Evolutionary conservation across 352 stramenopile species (phyloP).

Genomic region (Globisporangium parvum): DNA sequence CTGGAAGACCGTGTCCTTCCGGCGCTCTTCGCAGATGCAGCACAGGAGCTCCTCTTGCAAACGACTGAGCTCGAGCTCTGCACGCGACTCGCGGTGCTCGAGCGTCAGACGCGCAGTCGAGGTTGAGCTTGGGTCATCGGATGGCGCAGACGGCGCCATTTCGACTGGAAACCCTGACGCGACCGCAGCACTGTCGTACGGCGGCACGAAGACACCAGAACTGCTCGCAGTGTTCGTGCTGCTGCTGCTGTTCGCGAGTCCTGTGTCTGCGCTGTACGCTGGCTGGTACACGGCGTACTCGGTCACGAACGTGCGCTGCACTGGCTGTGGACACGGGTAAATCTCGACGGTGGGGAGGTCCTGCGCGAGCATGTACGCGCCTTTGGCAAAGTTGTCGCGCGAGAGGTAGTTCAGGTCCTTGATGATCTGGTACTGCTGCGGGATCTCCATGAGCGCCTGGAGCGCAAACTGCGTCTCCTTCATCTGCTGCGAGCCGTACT

Average conservation of each 20-base stretch:
- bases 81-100: constrained; percentile 33
- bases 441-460: constrained; percentile 82
- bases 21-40: constrained; percentile 66
- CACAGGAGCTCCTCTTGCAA: constrained; percentile 67
- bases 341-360: constrained; percentile 64
- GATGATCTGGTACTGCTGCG: constrained; percentile 75
- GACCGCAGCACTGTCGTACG: not conserved
- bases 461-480: constrained; percentile 71
- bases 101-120: constrained; percentile 7
- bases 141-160: constrained; percentile 12
- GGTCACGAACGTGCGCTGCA: constrained; percentile 18
- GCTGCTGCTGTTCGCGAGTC: not conserved
- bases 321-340: constrained; percentile 40
- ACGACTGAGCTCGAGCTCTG: constrained; percentile 48
- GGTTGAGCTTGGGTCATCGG: not conserved
- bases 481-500: constrained; percentile 37
- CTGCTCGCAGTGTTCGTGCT: constrained; percentile 9
- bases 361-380: constrained; percentile 35
- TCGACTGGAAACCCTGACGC: not conserved
- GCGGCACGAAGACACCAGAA: constrained; percentile 2
- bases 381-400: constrained; percentile 17
- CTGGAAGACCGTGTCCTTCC: constrained; percentile 81
- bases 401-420: constrained; percentile 63
- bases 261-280: not conserved
- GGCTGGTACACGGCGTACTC: constrained; percentile 28